Evolutionary conservation across 495 filamentous ascomycete genomes (phyloP).

Genomic region (Aspergillus egyptiacus): DNA sequence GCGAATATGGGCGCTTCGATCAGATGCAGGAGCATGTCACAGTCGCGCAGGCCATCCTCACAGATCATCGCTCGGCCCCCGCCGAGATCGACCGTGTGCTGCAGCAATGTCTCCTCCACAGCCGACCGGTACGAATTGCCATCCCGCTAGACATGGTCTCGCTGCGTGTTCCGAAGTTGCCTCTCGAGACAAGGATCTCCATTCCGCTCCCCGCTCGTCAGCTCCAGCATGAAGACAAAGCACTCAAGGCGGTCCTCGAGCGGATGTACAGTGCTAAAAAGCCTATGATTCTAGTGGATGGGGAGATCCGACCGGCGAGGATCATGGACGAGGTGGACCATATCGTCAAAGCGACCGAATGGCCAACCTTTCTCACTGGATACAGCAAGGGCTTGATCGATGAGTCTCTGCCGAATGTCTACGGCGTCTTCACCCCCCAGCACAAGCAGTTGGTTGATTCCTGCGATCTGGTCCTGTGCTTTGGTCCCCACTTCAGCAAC

Average conservation of each 20-base stretch:
- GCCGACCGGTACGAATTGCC: conserved; percentile 35
- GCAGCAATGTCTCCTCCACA: conserved; percentile 28
- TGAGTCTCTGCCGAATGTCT: conserved; percentile 26
- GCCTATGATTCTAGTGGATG: conserved; percentile 33
- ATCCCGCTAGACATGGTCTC: conserved; percentile 37
- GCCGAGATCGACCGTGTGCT: conserved; percentile 32
- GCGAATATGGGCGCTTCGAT: conserved; percentile 29
- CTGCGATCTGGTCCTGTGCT: conserved; percentile 25
- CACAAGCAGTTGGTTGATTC: conserved; percentile 19
- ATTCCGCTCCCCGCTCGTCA: not conserved
- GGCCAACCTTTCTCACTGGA: conserved; percentile 25
- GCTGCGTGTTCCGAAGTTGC: conserved; percentile 9
- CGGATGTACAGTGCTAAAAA: conserved; percentile 23
- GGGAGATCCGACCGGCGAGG: conserved; percentile 15
- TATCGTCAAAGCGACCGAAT: conserved; percentile 20
- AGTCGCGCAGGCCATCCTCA: conserved; percentile 28
- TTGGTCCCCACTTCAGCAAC: conserved; percentile 25
- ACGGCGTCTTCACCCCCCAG: conserved; percentile 21
- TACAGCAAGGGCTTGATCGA: conserved; percentile 31
- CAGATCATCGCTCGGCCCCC: conserved; percentile 23
- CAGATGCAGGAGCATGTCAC: conserved; percentile 32
- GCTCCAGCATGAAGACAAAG: conserved; percentile 3
- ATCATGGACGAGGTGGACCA: conserved; percentile 19
- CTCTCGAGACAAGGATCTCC: conserved; percentile 1
- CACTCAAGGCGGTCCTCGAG: conserved; percentile 12